Conservation (phyloP, 257 asterid species). For the Gardenia jasminoides region DNA sequence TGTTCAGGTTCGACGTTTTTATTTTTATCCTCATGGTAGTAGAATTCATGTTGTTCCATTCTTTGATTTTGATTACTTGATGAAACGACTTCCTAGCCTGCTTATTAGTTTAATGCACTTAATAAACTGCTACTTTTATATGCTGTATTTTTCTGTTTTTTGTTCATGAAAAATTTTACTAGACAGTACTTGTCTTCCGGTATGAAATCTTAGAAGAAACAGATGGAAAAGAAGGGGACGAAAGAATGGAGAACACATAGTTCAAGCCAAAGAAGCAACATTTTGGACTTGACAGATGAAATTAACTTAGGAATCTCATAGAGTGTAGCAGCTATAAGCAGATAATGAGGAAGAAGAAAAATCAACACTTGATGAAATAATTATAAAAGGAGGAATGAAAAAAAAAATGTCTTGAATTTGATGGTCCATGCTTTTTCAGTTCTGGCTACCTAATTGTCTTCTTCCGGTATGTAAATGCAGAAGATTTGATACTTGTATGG, state of each 20-base stretch:
- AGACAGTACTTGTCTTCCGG: too few relatives aligned
- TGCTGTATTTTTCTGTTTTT: too few relatives aligned
- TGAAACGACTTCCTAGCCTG: neutral
- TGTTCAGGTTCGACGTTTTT: slow-evolving; percentile 57
- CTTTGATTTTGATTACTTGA: neutral
- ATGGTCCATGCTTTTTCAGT: neutral
- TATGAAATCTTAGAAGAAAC: too few relatives aligned
- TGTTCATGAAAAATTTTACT: too few relatives aligned
- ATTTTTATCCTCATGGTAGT: neutral
- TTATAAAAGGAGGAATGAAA: neutral
- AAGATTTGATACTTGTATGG: neutral
- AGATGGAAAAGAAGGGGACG: too few relatives aligned
- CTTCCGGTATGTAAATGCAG: neutral
- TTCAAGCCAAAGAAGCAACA: neutral
- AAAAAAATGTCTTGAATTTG: neutral
- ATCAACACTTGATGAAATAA: too few relatives aligned
- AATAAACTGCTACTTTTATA: neutral
- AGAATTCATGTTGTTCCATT: neutral
- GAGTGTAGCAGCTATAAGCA: too few relatives aligned
- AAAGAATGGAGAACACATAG: neutral
- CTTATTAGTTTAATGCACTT: neutral
- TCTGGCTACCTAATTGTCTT: neutral
- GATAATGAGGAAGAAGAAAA: too few relatives aligned
- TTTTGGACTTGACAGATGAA: neutral
- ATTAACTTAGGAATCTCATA: neutral